A percentile compares a stretch with the other conserved stretches of the same genome.
These are phyloP conservation scores for Globisporangium echinulatum DNA, from an alignment of 352 stramenopile species.

Conservation along the genomic window DNA sequence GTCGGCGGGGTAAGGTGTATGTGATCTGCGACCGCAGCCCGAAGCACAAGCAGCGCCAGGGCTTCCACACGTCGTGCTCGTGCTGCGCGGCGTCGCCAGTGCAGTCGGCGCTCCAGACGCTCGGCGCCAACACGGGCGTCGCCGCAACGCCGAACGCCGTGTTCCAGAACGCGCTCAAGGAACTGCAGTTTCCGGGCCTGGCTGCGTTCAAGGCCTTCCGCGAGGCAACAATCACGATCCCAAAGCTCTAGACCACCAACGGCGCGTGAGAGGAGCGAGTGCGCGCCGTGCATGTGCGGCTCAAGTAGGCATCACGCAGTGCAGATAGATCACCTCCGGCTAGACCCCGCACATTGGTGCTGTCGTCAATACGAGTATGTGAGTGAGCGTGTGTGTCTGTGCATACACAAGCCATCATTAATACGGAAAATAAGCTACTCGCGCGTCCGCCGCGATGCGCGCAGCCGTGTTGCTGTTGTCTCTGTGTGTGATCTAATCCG, in stretches of 20 bases:
- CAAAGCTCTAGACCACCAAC: constrained; percentile 40
- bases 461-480: too few species aligned
- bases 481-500: too few species aligned
- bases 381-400: too few species aligned
- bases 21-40: constrained; percentile 89
- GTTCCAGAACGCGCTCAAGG: constrained; percentile 89
- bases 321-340: too few species aligned
- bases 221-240: constrained; percentile 59
- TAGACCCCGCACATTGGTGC: too few species aligned
- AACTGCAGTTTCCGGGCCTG: constrained; percentile 91
- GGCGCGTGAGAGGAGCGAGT: constrained; percentile 3
- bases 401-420: too few species aligned
- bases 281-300: neutral
- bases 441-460: too few species aligned
- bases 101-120: constrained; percentile 13
- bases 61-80: constrained; percentile 81
- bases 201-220: constrained; percentile 75
- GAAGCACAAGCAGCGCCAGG: constrained; percentile 92
- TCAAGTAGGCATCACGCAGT: neutral
- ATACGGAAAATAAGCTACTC: too few species aligned
- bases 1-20: constrained; percentile 80
- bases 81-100: constrained; percentile 22
- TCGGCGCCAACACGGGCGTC: constrained; percentile 7
- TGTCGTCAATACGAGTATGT: too few species aligned
- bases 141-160: constrained; percentile 86